phyloP scores from a whole-genome alignment of 768 basidiomycete species.

The Rhizopogon vulgaris region DNA sequence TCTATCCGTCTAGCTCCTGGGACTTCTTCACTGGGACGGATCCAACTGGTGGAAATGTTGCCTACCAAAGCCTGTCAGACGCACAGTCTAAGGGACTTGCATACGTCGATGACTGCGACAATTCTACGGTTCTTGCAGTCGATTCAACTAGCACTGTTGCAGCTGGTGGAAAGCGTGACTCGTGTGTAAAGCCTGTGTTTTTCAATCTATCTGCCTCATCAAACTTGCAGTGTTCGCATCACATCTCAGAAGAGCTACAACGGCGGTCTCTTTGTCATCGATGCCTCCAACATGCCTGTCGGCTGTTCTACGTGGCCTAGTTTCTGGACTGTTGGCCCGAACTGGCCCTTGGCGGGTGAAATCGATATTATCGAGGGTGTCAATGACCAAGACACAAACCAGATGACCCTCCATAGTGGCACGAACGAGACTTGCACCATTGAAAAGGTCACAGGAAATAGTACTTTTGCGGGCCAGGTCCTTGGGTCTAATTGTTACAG shows the following conservation, averaged over 20 bases:
- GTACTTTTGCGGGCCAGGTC: constrained; percentile 17
- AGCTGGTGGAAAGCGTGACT: constrained; percentile 48
- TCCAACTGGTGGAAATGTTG: constrained; percentile 67
- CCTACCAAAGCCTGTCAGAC: constrained; percentile 43
- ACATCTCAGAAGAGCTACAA: constrained; percentile 54
- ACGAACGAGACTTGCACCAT: constrained; percentile 32
- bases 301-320: constrained; percentile 64
- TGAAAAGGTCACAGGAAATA: constrained; percentile 7
- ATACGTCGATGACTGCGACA: constrained; percentile 49
- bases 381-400: constrained; percentile 50
- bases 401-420: constrained; percentile 60
- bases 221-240: constrained; percentile 53
- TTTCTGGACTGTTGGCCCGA: constrained; percentile 46
- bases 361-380: constrained; percentile 77
- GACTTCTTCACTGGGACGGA: constrained; percentile 58
- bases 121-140: constrained; percentile 55
- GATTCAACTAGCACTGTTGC: constrained; percentile 47
- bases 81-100: constrained; percentile 52
- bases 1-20: constrained; percentile 45
- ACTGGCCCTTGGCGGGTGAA: constrained; percentile 53
- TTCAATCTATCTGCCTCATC: not conserved
- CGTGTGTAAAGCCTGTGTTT: constrained; percentile 25
- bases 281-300: constrained; percentile 63
- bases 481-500: constrained; percentile 34
- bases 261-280: constrained; percentile 70